phyloP scores from a whole-genome alignment of 1,284 basidiomycete genomes.

The Rhodotorula mucilaginosa region DNA sequence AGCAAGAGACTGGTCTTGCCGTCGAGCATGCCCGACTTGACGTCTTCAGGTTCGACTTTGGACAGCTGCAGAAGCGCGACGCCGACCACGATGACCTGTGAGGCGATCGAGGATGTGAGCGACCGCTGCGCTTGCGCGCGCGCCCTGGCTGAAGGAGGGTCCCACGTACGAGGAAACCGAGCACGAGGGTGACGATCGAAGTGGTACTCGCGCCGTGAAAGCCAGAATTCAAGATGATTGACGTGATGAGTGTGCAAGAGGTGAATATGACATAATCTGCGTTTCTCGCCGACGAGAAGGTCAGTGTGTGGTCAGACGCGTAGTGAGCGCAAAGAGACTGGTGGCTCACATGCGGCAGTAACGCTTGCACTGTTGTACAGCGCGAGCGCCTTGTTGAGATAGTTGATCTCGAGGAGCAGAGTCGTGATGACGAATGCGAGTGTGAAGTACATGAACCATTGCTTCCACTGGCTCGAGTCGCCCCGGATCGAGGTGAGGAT shows the following conservation, averaged over 20 bases:
- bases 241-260: conserved; percentile 18
- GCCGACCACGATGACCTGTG: conserved; percentile 14
- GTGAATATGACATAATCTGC: conserved; percentile 61
- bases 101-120: neutral
- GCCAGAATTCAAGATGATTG: conserved; percentile 79
- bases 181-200: conserved; percentile 82
- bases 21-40: conserved; percentile 63
- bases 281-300: no score
- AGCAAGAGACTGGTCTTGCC: conserved; percentile 79
- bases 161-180: conserved; percentile 72
- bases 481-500: conserved; percentile 79
- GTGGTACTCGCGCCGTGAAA: conserved; percentile 65
- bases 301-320: conserved; percentile 56
- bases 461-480: conserved; percentile 68
- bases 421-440: conserved; percentile 65
- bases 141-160: conserved; percentile 2
- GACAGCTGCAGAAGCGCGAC: conserved; percentile 84
- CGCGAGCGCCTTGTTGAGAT: conserved; percentile 93
- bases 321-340: conserved; percentile 45
- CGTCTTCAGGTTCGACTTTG: conserved; percentile 76
- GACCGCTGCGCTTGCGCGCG: neutral
- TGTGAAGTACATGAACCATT: conserved; percentile 57
- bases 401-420: conserved; percentile 84
- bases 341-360: neutral
- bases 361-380: conserved; percentile 87